Evolutionary conservation across 225 moss, liverwort and hornwort species (phyloP).

Genomic region (Physcomitrellopsis africana): DNA sequence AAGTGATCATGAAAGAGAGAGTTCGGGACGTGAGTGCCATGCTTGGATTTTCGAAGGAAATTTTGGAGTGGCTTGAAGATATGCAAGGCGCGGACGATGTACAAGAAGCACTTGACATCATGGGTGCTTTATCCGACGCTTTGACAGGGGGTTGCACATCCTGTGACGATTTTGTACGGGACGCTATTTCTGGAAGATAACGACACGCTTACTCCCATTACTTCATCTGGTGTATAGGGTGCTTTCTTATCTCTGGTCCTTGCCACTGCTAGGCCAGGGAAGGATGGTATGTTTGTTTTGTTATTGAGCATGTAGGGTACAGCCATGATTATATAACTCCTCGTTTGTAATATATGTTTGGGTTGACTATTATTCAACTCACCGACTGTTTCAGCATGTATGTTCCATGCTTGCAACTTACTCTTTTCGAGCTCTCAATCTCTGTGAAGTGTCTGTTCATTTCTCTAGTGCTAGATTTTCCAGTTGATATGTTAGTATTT

Average conservation of each 20-base stretch:
- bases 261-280: no score
- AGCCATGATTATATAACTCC: no score
- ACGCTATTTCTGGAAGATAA: constrained; percentile 83
- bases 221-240: constrained; percentile 34
- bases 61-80: constrained; percentile 96
- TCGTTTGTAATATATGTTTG: no score
- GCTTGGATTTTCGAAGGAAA: constrained; percentile 83
- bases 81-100: constrained; percentile 86
- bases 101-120: constrained; percentile 96
- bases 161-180: constrained; percentile 96
- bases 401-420: no score
- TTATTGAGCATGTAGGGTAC: no score
- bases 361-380: no score
- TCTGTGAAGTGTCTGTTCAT: no score
- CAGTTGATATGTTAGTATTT: no score
- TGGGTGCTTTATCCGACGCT: constrained; percentile 84
- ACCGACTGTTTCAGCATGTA: no score
- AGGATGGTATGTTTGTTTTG: no score
- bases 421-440: no score
- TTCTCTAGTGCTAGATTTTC: no score
- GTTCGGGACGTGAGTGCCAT: constrained; percentile 81
- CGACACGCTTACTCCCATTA: constrained; percentile 29
- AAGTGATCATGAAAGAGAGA: constrained; percentile 91
- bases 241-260: background rate
- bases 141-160: constrained; percentile 78